Base-by-base conservation (phyloP, 2,329 filamentous ascomycete species). In the Ceratocystis eucalypticola region DNA sequence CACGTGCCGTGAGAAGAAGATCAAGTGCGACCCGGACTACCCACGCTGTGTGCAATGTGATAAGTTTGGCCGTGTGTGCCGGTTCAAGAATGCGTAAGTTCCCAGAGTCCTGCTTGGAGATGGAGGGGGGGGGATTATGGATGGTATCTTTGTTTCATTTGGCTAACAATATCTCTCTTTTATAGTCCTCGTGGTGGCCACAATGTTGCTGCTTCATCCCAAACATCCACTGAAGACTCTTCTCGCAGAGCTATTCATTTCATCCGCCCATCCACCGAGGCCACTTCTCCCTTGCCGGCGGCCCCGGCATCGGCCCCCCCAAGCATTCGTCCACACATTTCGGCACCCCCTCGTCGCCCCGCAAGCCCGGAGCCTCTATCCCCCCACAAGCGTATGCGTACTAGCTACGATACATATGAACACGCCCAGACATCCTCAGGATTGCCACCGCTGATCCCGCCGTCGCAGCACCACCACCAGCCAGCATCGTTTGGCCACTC, bases 1-100 rank as follows among this genome's bases (percentile, higher is more conserved):
- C 67, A 94, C 91, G 12, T 96, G 92, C 74, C 84, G 92, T 63
- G 91, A 96, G 77, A 96, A 96, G 84, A 96, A 96, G 80, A 96
- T 96, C 77, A 96, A 96, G 75, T 96, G 92, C 73, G 91, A 96
- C 70, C 92, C 91, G 1, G 91, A 92, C 71, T 88, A 85, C 70
- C 89, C 89, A 48, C 91, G 90, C 71, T 96, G 92, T 71, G 84
- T 92, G 65, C 91, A 96, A 76, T 96, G 92, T 74, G 88, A 94
- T 74, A 96, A 96, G 77, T 93, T 93, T 73, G 90, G 91, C 66
- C 83, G 90, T 61, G 80, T 88, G 20, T 96, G 92, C 82, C 87
- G 87, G 75, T 91, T 91, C 73, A 89, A 90, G 76, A 89, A 88
- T 76, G 89, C 89, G 88, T 93, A 78, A 84, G 87, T 86, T 12